Conservation (phyloP, 2,329 filamentous ascomycete species). For the Nemania sp. region DNA sequence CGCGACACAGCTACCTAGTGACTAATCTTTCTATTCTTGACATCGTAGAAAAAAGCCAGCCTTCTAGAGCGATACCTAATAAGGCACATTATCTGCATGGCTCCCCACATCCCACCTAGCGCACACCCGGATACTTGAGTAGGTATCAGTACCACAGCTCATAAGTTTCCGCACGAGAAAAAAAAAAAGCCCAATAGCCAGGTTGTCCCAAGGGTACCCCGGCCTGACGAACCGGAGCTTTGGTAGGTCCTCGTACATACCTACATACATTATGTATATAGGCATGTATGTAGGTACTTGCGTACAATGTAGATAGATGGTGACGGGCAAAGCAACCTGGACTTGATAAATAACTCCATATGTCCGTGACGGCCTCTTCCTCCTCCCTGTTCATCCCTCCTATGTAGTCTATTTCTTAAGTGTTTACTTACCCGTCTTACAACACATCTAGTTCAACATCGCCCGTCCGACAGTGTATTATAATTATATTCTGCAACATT, state of each 20-base stretch:
- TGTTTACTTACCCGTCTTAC: not conserved
- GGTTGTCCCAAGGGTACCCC: slow-evolving; percentile 34
- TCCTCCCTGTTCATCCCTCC: slow-evolving; percentile 5
- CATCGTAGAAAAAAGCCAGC: not conserved
- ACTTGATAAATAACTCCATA: slow-evolving; percentile 32
- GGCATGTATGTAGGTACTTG: slow-evolving; percentile 1
- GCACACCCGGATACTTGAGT: slow-evolving; percentile 1
- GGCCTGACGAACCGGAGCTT: slow-evolving; percentile 26
- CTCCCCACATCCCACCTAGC: slow-evolving; percentile 16
- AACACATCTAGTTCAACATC: not conserved
- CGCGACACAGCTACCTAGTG: too few relatives aligned
- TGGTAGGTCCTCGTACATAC: slow-evolving; percentile 18
- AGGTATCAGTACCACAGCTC: slow-evolving; percentile 20
- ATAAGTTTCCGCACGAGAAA: slow-evolving; percentile 31
- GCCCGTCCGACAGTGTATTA: not conserved
- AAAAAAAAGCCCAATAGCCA: slow-evolving; percentile 23
- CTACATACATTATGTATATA: too few relatives aligned
- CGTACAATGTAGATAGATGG: not conserved
- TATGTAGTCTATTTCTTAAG: slow-evolving; percentile 22
- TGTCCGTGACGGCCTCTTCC: slow-evolving; percentile 18
- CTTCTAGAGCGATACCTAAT: slow-evolving; percentile 9
- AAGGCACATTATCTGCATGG: slow-evolving; percentile 27
- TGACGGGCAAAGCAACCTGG: slow-evolving; percentile 24
- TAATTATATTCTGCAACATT: not conserved
- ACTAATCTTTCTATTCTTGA: too few relatives aligned